Evolutionary conservation across 257 asterid genomes (phyloP).

Genomic region (Solanum virginianum): DNA sequence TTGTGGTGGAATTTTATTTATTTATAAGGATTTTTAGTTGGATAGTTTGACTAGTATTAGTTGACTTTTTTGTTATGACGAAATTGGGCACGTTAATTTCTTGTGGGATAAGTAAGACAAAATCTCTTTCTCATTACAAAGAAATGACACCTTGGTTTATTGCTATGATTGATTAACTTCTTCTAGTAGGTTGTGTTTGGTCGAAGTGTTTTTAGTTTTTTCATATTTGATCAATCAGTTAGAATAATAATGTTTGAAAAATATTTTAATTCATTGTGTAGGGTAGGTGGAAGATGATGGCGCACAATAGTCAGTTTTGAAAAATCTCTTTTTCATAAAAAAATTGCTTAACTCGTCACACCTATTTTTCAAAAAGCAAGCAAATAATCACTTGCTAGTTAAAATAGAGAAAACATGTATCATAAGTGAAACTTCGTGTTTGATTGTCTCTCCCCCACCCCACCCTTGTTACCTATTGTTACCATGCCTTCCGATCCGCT

Average conservation of each 20-base stretch:
- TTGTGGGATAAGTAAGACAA: background rate
- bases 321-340: background rate
- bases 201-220: background rate
- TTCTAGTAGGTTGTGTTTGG: background rate
- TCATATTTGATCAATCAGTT: background rate
- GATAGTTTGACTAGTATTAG: conserved; percentile 10
- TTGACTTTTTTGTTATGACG: conserved; percentile 8
- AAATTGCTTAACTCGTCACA: background rate
- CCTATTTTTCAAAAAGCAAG: background rate
- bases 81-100: background rate
- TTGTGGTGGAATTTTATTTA: background rate
- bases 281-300: background rate
- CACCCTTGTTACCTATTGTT: background rate
- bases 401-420: background rate
- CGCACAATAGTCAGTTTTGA: background rate
- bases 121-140: background rate
- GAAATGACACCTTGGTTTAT: background rate
- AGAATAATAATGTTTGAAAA: background rate
- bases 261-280: background rate
- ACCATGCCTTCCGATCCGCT: background rate
- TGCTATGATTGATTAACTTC: background rate
- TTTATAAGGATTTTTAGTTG: conserved; percentile 6
- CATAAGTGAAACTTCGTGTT: background rate
- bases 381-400: background rate
- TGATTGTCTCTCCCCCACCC: background rate